A percentile compares a stretch with the other conserved stretches of the same genome.
phyloP scores from a whole-genome alignment of 2,329 filamentous ascomycete genomes.

The Aspergillus clavatus region DNA sequence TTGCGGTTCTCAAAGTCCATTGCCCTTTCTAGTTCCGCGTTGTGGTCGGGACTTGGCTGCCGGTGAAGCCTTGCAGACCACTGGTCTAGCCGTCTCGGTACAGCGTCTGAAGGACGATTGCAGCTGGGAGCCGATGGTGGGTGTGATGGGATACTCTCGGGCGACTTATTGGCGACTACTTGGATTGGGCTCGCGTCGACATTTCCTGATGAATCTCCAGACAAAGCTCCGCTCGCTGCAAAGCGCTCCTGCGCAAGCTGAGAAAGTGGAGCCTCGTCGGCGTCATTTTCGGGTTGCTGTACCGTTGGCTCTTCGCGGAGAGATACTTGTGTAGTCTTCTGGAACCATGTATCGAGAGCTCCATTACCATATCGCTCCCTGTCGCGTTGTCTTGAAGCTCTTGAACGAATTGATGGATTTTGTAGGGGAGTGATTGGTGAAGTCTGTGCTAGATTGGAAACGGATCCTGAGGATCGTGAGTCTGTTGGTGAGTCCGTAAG shows the following conservation, averaged over 20 bases:
- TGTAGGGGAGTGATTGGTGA: conserved; percentile 5
- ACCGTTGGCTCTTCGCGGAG: not conserved
- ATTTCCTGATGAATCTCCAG: not conserved
- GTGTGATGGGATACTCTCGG: no score
- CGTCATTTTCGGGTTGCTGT: not conserved
- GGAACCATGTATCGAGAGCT: conserved; percentile 31
- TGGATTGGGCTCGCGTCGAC: no score
- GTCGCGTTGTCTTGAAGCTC: conserved; percentile 15
- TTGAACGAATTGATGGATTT: conserved; percentile 1
- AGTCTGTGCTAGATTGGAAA: conserved; percentile 1
- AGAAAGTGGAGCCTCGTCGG: conserved; percentile 6
- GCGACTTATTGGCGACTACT: no score
- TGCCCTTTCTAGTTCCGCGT: conserved; percentile 25
- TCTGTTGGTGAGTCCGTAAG: conserved; percentile 7
- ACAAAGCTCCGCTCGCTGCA: not conserved
- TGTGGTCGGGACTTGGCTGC: conserved; percentile 6
- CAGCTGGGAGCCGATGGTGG: not conserved
- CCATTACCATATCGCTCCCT: conserved; percentile 22
- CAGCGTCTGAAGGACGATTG: conserved; percentile 9
- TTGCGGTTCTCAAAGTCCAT: conserved; percentile 39
- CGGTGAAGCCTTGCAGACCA: conserved; percentile 22
- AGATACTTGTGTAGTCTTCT: conserved; percentile 12
- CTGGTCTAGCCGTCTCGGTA: conserved; percentile 7
- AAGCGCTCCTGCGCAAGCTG: conserved; percentile 15
- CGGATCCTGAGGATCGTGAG: conserved; percentile 4